Percentiles rank a stretch among this genome's conserved stretches.
phyloP scores from a whole-genome alignment of 192 early-diverging fungal species.

The Rhizoclosmatium sp. region DNA sequence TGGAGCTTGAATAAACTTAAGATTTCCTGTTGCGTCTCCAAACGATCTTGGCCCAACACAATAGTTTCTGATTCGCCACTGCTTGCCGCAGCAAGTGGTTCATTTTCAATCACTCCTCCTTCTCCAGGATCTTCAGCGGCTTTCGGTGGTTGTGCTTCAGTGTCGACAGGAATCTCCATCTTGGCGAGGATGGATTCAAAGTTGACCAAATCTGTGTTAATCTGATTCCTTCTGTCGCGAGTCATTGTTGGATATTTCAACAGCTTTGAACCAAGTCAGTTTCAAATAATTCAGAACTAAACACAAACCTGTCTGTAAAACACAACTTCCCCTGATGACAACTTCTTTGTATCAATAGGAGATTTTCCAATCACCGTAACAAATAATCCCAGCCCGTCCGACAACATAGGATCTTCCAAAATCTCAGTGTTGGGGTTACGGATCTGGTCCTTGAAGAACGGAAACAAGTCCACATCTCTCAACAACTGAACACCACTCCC shows the following conservation, averaged over 20 bases:
- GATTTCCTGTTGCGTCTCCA: not conserved
- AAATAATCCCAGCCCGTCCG: conserved; percentile 20
- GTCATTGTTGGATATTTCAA: not conserved
- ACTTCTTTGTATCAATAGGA: not conserved
- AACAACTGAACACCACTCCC: conserved; percentile 46
- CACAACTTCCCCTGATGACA: not conserved
- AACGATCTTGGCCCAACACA: not conserved
- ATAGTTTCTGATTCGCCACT: not conserved
- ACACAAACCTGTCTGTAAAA: conserved; percentile 3
- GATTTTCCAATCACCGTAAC: conserved; percentile 32
- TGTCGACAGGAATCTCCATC: not conserved
- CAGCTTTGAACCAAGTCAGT: not conserved
- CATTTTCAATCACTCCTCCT: no score
- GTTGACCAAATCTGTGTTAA: not conserved
- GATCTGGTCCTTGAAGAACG: conserved; percentile 38
- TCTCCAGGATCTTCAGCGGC: not conserved
- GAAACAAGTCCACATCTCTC: conserved; percentile 46
- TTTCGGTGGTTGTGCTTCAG: not conserved
- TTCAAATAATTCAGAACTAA: not conserved
- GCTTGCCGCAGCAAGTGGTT: no score
- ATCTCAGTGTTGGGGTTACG: conserved; percentile 39
- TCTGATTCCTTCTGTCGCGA: not conserved
- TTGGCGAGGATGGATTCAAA: not conserved
- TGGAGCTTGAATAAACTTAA: not conserved
- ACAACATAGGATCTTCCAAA: conserved; percentile 26